Evolutionary conservation across 208 protist genomes (phyloP).

Genomic region (Ichthyophonus hoferi): DNA sequence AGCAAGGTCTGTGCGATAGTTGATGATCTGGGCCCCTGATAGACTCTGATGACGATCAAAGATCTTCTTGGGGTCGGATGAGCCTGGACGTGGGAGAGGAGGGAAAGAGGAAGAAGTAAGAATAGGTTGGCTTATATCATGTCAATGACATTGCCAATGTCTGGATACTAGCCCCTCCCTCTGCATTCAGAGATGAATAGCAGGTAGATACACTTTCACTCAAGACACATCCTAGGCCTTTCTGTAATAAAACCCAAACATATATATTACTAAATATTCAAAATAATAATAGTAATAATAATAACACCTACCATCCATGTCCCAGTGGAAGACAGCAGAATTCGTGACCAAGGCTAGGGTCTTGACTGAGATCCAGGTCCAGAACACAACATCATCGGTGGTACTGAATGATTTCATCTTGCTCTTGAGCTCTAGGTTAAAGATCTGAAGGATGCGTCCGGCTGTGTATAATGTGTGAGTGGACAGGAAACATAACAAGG

Average conservation of each 20-base stretch:
- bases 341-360: slow-evolving; percentile 90
- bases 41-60: slow-evolving; percentile 88
- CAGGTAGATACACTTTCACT: too few species aligned
- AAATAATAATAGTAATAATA: too few species aligned
- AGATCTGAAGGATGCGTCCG: slow-evolving; percentile 91
- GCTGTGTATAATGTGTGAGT: slow-evolving; percentile 64
- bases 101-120: background rate
- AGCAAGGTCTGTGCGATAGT: slow-evolving; percentile 82
- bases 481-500: too few species aligned
- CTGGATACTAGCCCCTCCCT: too few species aligned
- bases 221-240: too few species aligned
- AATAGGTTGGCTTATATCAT: too few species aligned
- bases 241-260: too few species aligned
- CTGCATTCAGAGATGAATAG: too few species aligned
- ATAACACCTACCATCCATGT: slow-evolving; percentile 67
- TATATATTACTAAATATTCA: too few species aligned
- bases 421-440: slow-evolving; percentile 91
- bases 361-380: slow-evolving; percentile 88
- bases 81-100: slow-evolving; percentile 47
- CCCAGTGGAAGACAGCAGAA: slow-evolving; percentile 94
- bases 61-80: slow-evolving; percentile 82
- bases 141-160: too few species aligned
- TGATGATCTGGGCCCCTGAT: slow-evolving; percentile 87
- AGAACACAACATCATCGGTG: slow-evolving; percentile 87
- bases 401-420: slow-evolving; percentile 88